Base-by-base conservation (phyloP, 1,284 basidiomycete species). In the Somion occarium region DNA sequence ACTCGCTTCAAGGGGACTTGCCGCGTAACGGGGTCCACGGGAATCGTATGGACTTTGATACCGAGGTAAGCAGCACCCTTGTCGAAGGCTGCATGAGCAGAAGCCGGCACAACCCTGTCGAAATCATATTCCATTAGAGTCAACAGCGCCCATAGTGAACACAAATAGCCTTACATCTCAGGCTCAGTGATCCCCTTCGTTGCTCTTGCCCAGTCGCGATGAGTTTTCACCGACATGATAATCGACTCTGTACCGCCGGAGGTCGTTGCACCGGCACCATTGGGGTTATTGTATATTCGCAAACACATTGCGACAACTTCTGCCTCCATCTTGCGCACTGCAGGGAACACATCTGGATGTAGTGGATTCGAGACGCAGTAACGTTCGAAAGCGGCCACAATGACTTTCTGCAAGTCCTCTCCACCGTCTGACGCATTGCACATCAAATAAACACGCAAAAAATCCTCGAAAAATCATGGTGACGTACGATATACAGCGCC, bases 201-300 rank as follows among this genome's bases (percentile, higher is more conserved):
- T 1, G 74, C 80, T 23, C 79, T 72, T 1, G 91, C 96, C 93
- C 95, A 98, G 59, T 98, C 94, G 24, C 95, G 83, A 69, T 98
- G 86, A 0, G 94, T 89, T 73, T 98, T 96, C 60, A 93, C 82
- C 2, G 93, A 84, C 93, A 95, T 93, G 48, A 96, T 73, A 61
- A 99, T 98, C 13, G 90, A 93, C 67, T 99, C 96, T 0, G 96
- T 99, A 2, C 97, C 96, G 19, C 96, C 96, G 0, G 89, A 91
- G 0, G 96, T 98, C 61, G 94, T 98, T 1, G 87, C 87, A 12
- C 96, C 96, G 1, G 91, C 93, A 7, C 89, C 91, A 44, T 80
- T 73, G 1, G 91, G 88, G 56, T 89, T 86, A 64, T 93, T 88
- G 73, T 90, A 97, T 73, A 96, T 78, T 53, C 81, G 78, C 44